These are phyloP conservation scores for Chrysoporthe cubensis DNA, from an alignment of 2,329 filamentous ascomycete species.

Conservation along the genomic window DNA sequence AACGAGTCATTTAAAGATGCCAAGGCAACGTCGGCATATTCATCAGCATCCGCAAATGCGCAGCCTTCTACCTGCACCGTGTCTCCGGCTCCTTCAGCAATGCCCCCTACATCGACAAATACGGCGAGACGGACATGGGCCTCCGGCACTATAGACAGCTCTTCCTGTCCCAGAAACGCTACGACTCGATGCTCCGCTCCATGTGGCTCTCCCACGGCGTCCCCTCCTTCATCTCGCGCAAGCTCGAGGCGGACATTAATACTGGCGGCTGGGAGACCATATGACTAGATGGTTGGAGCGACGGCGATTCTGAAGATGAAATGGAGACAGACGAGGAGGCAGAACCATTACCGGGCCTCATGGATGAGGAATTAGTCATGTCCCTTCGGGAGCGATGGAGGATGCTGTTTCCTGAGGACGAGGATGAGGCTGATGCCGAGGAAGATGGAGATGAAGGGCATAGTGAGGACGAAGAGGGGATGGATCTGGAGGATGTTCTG, in stretches of 20 bases:
- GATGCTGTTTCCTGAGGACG: not conserved
- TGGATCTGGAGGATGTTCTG: conserved; percentile 12
- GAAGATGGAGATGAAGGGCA: conserved; percentile 14
- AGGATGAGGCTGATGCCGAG: not conserved
- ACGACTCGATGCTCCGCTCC: conserved; percentile 83
- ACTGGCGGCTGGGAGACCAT: conserved; percentile 97
- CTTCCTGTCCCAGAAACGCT: conserved; percentile 90
- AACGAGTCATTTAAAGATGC: conserved; percentile 60
- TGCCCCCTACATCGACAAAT: conserved; percentile 93
- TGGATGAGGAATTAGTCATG: not conserved
- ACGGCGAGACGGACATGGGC: conserved; percentile 94
- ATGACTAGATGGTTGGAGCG: conserved; percentile 37
- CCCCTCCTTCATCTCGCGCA: conserved; percentile 85
- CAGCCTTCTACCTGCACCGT: conserved; percentile 83
- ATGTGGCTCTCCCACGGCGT: conserved; percentile 87
- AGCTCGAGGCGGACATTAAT: conserved; percentile 93
- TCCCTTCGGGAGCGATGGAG: not conserved
- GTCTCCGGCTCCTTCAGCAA: conserved; percentile 80
- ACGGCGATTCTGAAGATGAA: conserved; percentile 8
- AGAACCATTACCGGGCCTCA: not conserved
- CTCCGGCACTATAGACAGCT: conserved; percentile 85
- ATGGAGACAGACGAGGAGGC: conserved; percentile 13
- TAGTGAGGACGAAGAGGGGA: conserved; percentile 11
- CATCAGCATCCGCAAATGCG: conserved; percentile 96
- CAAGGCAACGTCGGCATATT: conserved; percentile 90